Evolutionary conservation across 352 stramenopile species (phyloP).

Genomic region (Globisporangium canariense): DNA sequence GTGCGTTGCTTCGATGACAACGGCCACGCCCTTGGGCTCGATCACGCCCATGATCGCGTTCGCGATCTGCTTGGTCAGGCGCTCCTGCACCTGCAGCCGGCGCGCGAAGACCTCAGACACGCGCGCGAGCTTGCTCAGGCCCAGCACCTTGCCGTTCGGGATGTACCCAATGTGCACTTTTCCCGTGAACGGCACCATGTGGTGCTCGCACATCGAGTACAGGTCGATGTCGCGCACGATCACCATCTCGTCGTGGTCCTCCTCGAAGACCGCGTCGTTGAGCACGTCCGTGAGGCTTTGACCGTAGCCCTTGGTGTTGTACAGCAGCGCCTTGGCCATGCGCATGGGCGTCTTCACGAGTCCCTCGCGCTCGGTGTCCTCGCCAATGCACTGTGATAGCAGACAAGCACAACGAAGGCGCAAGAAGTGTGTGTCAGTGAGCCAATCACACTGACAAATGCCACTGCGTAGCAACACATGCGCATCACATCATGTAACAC

Average conservation of each 20-base stretch:
- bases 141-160: slow-evolving; percentile 95
- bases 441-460: background rate
- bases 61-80: slow-evolving; percentile 98
- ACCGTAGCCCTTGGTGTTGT: slow-evolving; percentile 95
- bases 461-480: background rate
- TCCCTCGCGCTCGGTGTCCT: slow-evolving; percentile 93
- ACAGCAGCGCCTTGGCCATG: slow-evolving; percentile 96
- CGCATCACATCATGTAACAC: slow-evolving; percentile 4
- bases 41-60: slow-evolving; percentile 97
- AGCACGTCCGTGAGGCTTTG: slow-evolving; percentile 88
- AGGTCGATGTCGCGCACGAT: slow-evolving; percentile 99
- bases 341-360: slow-evolving; percentile 95
- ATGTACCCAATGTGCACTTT: slow-evolving; percentile 95
- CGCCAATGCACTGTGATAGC: slow-evolving; percentile 85
- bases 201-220: slow-evolving; percentile 99
- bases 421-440: background rate
- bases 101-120: slow-evolving; percentile 97
- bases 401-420: slow-evolving; percentile 1
- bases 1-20: slow-evolving; percentile 98
- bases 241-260: slow-evolving; percentile 99
- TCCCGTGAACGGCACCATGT: slow-evolving; percentile 99
- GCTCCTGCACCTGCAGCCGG: slow-evolving; percentile 98
- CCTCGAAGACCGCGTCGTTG: slow-evolving; percentile 98
- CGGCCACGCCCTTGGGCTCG: slow-evolving; percentile 95
- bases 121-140: slow-evolving; percentile 97